These are phyloP conservation scores for Amphirosellinia nigrospora DNA, from an alignment of 495 filamentous ascomycete species.

Conservation along the genomic window DNA sequence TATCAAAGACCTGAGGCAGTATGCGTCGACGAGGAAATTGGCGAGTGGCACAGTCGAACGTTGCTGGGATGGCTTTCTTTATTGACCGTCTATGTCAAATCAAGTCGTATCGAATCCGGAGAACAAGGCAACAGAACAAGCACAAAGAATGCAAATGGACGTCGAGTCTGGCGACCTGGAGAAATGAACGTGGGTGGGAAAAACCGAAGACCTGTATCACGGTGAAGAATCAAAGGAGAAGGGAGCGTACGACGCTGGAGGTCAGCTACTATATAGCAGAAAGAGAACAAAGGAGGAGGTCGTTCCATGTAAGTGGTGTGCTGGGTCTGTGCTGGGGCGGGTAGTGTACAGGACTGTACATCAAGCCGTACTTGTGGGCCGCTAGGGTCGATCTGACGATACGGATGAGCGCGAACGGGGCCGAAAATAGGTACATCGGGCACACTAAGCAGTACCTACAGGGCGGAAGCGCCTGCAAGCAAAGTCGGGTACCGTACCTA, in stretches of 20 bases:
- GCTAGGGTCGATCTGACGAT: slow-evolving; percentile 19
- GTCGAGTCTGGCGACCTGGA: slow-evolving; percentile 50
- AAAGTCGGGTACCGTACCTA: background rate
- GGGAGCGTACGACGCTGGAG: slow-evolving; percentile 32
- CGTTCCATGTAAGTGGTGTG: background rate
- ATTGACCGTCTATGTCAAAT: slow-evolving; percentile 8
- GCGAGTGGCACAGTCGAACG: slow-evolving; percentile 30
- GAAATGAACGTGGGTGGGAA: slow-evolving; percentile 35
- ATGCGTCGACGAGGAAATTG: slow-evolving; percentile 9
- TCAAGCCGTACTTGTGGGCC: slow-evolving; percentile 8
- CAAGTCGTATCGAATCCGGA: slow-evolving; percentile 13
- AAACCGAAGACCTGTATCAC: slow-evolving; percentile 13
- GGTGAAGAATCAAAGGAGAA: slow-evolving; percentile 26
- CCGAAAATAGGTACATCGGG: slow-evolving; percentile 21
- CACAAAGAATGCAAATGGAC: slow-evolving; percentile 22
- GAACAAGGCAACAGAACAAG: slow-evolving; percentile 8
- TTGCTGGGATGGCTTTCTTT: slow-evolving; percentile 15
- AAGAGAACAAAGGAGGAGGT: slow-evolving; percentile 25
- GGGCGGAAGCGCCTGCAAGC: slow-evolving; percentile 11
- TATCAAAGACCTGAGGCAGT: slow-evolving; percentile 16
- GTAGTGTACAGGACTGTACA: background rate
- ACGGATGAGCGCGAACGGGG: slow-evolving; percentile 18
- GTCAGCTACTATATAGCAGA: slow-evolving; percentile 33
- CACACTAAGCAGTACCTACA: background rate
- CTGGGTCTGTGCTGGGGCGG: background rate